phyloP scores from a whole-genome alignment of 441 rosid genomes.

The Pelargonium cotyledonis region DNA sequence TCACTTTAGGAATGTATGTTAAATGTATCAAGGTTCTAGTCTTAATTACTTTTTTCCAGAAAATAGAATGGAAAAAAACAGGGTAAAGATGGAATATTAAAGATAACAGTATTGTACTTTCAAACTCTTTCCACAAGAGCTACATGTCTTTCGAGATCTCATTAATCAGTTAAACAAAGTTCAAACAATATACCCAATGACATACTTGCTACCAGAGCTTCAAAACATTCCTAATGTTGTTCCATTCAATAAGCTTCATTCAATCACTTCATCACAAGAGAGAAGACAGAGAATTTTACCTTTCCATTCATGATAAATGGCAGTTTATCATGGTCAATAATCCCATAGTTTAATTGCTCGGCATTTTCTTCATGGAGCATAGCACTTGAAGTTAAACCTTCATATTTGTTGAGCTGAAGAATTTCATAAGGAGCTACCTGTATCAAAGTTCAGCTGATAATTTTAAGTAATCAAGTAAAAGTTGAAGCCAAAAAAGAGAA shows the following conservation, averaged over 20 bases:
- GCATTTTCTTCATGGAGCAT: conserved; percentile 35
- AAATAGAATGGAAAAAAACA: too few species aligned
- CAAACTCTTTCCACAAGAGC: background rate
- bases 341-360: conserved; percentile 44
- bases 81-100: background rate
- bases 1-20: too few species aligned
- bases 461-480: background rate
- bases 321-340: conserved; percentile 29
- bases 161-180: too few species aligned
- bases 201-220: too few species aligned
- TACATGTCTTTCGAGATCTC: background rate
- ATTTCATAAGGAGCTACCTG: conserved; percentile 82
- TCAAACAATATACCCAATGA: too few species aligned
- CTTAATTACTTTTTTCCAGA: background rate
- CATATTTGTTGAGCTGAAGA: conserved; percentile 53
- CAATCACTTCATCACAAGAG: background rate
- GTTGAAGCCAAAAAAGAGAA: too few species aligned
- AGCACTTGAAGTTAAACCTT: conserved; percentile 36
- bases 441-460: conserved; percentile 21
- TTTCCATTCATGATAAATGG: conserved; percentile 35
- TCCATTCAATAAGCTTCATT: too few species aligned
- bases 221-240: too few species aligned
- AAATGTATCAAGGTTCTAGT: background rate
- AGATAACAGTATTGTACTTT: background rate
- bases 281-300: conserved; percentile 44